Percentiles rank a stretch among this genome's conserved stretches.
Conservation (phyloP, 352 stramenopile genomes). For the Globisporangium lucens region DNA sequence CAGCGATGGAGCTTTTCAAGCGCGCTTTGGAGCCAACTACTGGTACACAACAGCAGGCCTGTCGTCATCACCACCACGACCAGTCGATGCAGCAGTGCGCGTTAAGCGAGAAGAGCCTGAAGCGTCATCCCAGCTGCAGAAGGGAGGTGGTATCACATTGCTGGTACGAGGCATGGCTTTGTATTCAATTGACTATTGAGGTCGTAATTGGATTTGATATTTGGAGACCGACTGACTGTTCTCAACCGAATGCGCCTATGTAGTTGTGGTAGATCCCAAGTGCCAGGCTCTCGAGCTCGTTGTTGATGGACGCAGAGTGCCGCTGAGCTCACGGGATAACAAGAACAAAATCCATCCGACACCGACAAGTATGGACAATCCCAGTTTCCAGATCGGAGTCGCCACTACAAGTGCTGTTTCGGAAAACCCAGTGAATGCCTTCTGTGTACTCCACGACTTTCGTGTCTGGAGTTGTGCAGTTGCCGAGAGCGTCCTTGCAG, state of each 20-base stretch:
- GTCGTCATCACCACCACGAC: too few relatives aligned
- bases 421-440: background rate
- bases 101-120: too few relatives aligned
- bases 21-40: background rate
- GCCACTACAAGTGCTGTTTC: background rate
- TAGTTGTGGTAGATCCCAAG: background rate
- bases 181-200: background rate
- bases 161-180: slow-evolving; percentile 7
- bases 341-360: background rate
- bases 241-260: background rate
- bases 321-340: too few relatives aligned
- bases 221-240: background rate
- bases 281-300: background rate
- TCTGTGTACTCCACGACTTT: slow-evolving; percentile 18
- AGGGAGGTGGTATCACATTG: slow-evolving; percentile 19
- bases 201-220: background rate
- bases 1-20: slow-evolving; percentile 5
- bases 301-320: background rate
- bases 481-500: background rate
- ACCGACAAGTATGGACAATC: background rate
- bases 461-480: slow-evolving; percentile 15
- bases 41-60: background rate
- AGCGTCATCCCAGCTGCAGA: background rate
- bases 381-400: slow-evolving; percentile 6
- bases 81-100: too few relatives aligned